These are phyloP conservation scores for Lipomyces kockii DNA, from an alignment of 805 yeast genomes.

Conservation along the genomic window DNA sequence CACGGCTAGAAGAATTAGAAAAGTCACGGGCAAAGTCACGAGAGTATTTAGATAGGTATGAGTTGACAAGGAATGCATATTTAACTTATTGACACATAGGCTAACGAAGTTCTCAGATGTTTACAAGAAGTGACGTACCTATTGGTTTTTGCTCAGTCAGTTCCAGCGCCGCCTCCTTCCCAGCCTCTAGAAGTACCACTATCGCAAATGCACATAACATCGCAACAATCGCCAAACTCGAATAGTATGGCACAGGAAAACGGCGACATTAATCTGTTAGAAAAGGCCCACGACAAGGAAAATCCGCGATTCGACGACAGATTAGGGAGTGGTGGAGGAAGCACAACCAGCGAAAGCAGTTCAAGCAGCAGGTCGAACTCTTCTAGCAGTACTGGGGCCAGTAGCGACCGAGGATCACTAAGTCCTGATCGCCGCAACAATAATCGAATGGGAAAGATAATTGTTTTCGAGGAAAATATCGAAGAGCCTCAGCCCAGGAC, in stretches of 20 bases:
- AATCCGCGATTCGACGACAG: slow-evolving; percentile 1
- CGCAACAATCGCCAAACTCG: neutral
- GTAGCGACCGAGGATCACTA: neutral
- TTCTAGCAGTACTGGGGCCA: neutral
- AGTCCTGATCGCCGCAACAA: slow-evolving; percentile 1
- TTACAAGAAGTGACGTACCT: slow-evolving; percentile 34
- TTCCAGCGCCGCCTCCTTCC: slow-evolving; percentile 11
- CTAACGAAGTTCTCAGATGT: slow-evolving; percentile 16
- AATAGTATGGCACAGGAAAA: neutral
- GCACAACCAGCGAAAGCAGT: slow-evolving; percentile 1
- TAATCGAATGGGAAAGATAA: slow-evolving; percentile 4
- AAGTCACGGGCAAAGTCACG: slow-evolving; percentile 27
- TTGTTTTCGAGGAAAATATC: slow-evolving; percentile 11
- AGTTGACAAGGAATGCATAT: neutral
- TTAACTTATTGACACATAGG: neutral
- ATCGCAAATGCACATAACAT: neutral
- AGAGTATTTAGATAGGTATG: slow-evolving; percentile 33
- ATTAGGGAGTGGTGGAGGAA: neutral
- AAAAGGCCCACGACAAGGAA: neutral
- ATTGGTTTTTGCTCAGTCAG: slow-evolving; percentile 28
- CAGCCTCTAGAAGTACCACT: slow-evolving; percentile 2
- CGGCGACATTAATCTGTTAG: neutral
- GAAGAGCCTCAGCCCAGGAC: neutral
- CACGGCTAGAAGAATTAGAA: slow-evolving; percentile 25
- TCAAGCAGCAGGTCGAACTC: neutral